phyloP scores from a whole-genome alignment of 2,329 filamentous ascomycete species.

The Xylaria sp. region DNA sequence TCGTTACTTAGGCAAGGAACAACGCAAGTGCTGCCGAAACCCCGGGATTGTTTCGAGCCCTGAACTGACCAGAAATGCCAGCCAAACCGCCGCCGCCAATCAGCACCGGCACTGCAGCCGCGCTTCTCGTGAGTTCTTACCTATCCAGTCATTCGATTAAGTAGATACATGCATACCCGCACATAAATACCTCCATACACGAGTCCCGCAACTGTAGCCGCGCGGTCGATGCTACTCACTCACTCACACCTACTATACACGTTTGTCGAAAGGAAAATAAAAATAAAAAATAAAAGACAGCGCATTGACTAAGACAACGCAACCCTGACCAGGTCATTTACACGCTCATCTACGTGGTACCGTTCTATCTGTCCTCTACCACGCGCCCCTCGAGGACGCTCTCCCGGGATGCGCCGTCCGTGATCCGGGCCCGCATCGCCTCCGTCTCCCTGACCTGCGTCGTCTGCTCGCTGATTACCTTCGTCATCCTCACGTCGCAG shows the following conservation, averaged over 20 bases:
- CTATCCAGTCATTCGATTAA: not conserved
- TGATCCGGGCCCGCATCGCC: slow-evolving; percentile 84
- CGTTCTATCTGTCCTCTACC: slow-evolving; percentile 82
- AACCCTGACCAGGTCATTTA: slow-evolving; percentile 68
- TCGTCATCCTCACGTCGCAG: slow-evolving; percentile 66
- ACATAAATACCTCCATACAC: too few relatives aligned
- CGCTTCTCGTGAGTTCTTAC: slow-evolving; percentile 47
- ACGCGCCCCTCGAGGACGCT: slow-evolving; percentile 81
- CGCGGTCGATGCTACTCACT: not conserved
- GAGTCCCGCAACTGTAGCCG: slow-evolving; percentile 23
- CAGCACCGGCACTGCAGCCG: slow-evolving; percentile 45
- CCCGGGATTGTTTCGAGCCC: not conserved
- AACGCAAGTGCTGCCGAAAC: slow-evolving; percentile 34
- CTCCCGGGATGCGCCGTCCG: slow-evolving; percentile 84
- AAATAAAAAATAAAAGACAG: too few relatives aligned
- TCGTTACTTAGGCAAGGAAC: slow-evolving; percentile 39
- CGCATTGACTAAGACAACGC: not conserved
- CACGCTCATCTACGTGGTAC: slow-evolving; percentile 87
- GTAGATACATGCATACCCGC: not conserved
- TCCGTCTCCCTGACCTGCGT: slow-evolving; percentile 79
- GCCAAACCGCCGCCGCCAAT: slow-evolving; percentile 49
- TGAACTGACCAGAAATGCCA: slow-evolving; percentile 35
- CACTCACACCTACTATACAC: too few relatives aligned
- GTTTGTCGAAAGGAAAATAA: slow-evolving; percentile 14
- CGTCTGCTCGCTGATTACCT: slow-evolving; percentile 69